phyloP scores from a whole-genome alignment of 1,284 basidiomycete species.

The Coniferiporia sulphurascens region DNA sequence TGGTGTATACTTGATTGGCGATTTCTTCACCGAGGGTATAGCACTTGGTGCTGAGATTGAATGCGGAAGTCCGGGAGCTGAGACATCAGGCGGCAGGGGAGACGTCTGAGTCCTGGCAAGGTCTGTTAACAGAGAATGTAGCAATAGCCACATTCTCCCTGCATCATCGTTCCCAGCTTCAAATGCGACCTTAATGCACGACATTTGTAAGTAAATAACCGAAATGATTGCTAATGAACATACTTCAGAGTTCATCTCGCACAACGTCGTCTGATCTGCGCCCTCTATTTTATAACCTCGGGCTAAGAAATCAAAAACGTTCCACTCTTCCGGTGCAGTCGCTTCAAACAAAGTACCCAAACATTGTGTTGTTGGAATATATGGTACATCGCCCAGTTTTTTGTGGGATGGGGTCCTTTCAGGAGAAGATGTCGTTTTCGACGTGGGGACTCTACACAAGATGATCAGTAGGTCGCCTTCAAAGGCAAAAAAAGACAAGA shows the following conservation, averaged over 20 bases:
- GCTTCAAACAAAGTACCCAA: constrained; percentile 42
- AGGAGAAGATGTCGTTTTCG: constrained; percentile 33
- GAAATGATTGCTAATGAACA: constrained; percentile 16
- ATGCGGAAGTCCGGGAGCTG: constrained; percentile 31
- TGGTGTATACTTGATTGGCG: constrained; percentile 6
- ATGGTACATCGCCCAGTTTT: constrained; percentile 45
- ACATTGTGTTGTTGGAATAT: constrained; percentile 45
- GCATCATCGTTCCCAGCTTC: constrained; percentile 55
- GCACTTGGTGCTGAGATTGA: constrained; percentile 41
- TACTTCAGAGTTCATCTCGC: constrained; percentile 57
- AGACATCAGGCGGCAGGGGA: constrained; percentile 25
- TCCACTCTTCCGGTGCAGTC: constrained; percentile 34
- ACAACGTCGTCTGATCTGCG: constrained; percentile 44
- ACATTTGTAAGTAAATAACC: constrained; percentile 7
- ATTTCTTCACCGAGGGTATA: constrained; percentile 28
- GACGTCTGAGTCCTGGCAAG: constrained; percentile 34
- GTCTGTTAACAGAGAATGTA: constrained; percentile 54
- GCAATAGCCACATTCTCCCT: constrained; percentile 66
- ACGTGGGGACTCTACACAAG: background rate
- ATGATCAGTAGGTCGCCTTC: background rate
- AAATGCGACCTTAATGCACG: constrained; percentile 47
- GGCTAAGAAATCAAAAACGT: constrained; percentile 60
- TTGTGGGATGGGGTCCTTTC: constrained; percentile 37
- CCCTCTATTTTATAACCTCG: constrained; percentile 63
- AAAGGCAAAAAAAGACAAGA: constrained; percentile 1